A percentile compares a stretch with the other conserved stretches of the same genome.
Conservation (phyloP, 2,329 filamentous ascomycete species). For the Cercospora berteroae region DNA sequence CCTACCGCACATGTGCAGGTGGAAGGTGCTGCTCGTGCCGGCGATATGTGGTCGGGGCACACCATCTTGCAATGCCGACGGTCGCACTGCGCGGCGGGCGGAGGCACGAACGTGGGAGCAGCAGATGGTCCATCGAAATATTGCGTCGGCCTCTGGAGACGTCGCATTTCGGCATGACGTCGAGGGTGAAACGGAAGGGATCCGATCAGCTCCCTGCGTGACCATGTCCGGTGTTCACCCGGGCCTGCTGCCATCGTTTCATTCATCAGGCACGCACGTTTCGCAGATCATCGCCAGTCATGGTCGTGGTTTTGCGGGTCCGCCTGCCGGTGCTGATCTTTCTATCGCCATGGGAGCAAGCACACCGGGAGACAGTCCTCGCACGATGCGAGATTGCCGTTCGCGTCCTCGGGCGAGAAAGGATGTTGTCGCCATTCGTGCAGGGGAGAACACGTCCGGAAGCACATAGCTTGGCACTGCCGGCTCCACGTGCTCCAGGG, state of each 20-base stretch:
- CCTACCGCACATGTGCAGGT: neutral
- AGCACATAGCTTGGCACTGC: neutral
- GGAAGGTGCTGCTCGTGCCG: neutral
- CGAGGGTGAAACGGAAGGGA: neutral
- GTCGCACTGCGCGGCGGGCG: neutral
- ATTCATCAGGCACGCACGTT: no score
- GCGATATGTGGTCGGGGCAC: neutral
- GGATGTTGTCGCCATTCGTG: neutral
- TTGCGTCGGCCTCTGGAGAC: neutral
- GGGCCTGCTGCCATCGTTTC: neutral
- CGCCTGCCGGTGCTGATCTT: neutral
- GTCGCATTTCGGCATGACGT: neutral
- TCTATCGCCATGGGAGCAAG: neutral
- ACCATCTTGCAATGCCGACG: neutral
- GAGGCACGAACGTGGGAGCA: neutral
- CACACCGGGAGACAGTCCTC: neutral
- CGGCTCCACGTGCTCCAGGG: neutral
- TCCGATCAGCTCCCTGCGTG: neutral
- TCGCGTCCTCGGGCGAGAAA: neutral
- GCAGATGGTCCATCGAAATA: neutral
- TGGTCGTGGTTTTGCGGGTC: neutral
- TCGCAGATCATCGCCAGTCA: neutral
- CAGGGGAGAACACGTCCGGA: neutral
- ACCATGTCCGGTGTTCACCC: conserved; percentile 1
- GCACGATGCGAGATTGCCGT: neutral